These are phyloP conservation scores for Scleromitrula shiraiana DNA, from an alignment of 2,329 filamentous ascomycete species.

Conservation along the genomic window DNA sequence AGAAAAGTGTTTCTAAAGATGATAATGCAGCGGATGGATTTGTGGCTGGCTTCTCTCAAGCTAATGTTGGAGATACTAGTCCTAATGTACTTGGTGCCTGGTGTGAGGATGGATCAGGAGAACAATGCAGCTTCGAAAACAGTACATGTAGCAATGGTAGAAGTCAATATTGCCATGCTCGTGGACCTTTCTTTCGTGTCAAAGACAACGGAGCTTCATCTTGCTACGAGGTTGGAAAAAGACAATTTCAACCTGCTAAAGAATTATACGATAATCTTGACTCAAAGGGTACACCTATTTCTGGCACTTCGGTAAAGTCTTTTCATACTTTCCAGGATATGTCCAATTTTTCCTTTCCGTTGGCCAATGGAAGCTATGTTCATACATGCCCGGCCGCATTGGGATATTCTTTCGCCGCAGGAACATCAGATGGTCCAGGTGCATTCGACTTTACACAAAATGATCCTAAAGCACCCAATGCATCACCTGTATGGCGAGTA, in stretches of 20 bases:
- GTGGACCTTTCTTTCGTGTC: slow-evolving; percentile 60
- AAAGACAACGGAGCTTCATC: slow-evolving; percentile 66
- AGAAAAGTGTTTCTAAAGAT: slow-evolving; percentile 54
- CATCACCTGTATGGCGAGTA: slow-evolving; percentile 62
- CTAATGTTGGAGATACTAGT: slow-evolving; percentile 83
- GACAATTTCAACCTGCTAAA: slow-evolving; percentile 59
- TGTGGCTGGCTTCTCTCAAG: slow-evolving; percentile 86
- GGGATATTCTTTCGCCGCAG: slow-evolving; percentile 87
- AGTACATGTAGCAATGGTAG: slow-evolving; percentile 72
- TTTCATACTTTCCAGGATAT: slow-evolving; percentile 85
- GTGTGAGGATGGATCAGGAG: slow-evolving; percentile 76
- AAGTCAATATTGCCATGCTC: slow-evolving; percentile 63
- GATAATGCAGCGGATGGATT: slow-evolving; percentile 56
- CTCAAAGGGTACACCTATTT: slow-evolving; percentile 37
- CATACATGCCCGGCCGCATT: slow-evolving; percentile 79
- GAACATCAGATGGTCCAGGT: slow-evolving; percentile 85
- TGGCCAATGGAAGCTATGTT: slow-evolving; percentile 63
- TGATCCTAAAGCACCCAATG: slow-evolving; percentile 61
- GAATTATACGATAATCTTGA: slow-evolving; percentile 50
- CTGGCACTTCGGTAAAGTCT: slow-evolving; percentile 62
- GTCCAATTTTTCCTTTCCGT: slow-evolving; percentile 62
- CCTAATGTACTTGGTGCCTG: slow-evolving; percentile 83
- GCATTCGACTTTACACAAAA: slow-evolving; percentile 92
- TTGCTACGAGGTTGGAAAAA: slow-evolving; percentile 66
- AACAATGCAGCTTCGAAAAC: slow-evolving; percentile 66